Base-by-base conservation (phyloP, 805 yeast genomes). In the Barnettozyma pratensis region DNA sequence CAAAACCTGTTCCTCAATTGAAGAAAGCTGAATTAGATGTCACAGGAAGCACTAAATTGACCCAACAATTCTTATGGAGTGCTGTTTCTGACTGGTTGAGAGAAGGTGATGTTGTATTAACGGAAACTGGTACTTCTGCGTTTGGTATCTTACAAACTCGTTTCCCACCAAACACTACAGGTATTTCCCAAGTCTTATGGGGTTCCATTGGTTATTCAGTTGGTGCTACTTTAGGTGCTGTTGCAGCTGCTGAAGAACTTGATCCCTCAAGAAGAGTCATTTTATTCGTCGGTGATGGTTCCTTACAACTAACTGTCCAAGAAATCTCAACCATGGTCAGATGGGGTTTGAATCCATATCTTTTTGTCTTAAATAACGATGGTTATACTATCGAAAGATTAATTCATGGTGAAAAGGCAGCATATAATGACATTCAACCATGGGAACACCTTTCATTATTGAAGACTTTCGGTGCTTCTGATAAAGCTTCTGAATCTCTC, bases 361-460 rank as follows among this genome's bases (percentile, higher is more conserved):
- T 83, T 61, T 83, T 83, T 63, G 79, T 83, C 35, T 73, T 83
- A 63, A 83, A 83, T 72, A 83, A 83, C 69, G 79, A 76, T 54
- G 89, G 89, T 66, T 83, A 83, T 73, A 83, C 89, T 58, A 83
- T 83, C 62, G 88, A 83, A 69, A 79, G 81, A 70, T 75, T 83
- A 70, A 81, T 83, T 56, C 88, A 83, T 70, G 88, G 88, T 64
- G 77, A 71, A 57, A 69, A 70, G 32, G 87, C 87, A 44, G 67
- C 72, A 48, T 83, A 83, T 70, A 83, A 83, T 66, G 79, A 76
- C 56, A 78, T 83, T 60, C 88, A 83, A 69, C 69, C 75, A 47
- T 83, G 89, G 89, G 75, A 81, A 62, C 84, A 83, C 69, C 70
- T 72, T 65, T 72, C 71, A 49, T 57, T 83, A 48, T 70, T 81